Evolutionary conservation across 202 grass and related monocot species (phyloP).

Genomic region (Saccharum hybrid): DNA sequence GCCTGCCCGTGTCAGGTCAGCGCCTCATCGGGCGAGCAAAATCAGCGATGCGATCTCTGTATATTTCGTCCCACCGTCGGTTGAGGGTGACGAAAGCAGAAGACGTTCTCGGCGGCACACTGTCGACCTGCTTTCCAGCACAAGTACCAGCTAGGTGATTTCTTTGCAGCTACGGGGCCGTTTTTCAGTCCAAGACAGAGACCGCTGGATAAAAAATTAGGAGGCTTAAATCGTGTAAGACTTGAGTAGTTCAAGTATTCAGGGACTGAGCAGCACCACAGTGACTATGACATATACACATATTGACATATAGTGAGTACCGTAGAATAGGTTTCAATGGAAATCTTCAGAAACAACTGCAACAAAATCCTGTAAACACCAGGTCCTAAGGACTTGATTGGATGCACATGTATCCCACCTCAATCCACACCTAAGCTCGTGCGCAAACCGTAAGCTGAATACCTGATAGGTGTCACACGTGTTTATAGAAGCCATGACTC

Average conservation of each 20-base stretch:
- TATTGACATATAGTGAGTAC: too few species aligned
- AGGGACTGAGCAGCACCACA: too few species aligned
- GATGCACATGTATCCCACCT: too few species aligned
- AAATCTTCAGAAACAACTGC: neutral
- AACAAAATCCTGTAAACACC: neutral
- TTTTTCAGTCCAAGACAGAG: conserved; percentile 10
- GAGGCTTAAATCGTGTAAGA: too few species aligned
- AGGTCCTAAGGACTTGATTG: neutral
- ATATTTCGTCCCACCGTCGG: neutral
- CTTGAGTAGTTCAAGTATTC: too few species aligned
- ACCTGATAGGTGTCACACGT: neutral
- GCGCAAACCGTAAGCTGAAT: neutral
- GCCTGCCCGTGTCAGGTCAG: neutral
- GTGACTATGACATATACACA: neutral
- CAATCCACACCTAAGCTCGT: neutral
- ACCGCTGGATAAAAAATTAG: neutral
- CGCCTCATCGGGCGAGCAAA: neutral
- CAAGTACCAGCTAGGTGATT: neutral
- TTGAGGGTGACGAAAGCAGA: neutral
- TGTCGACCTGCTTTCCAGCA: neutral
- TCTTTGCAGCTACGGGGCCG: neutral
- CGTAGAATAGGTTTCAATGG: neutral
- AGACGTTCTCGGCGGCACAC: neutral
- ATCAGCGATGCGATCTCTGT: neutral
- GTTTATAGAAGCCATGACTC: neutral